phyloP scores from a whole-genome alignment of 257 asterid genomes.

The Solanum chmielewskii region DNA sequence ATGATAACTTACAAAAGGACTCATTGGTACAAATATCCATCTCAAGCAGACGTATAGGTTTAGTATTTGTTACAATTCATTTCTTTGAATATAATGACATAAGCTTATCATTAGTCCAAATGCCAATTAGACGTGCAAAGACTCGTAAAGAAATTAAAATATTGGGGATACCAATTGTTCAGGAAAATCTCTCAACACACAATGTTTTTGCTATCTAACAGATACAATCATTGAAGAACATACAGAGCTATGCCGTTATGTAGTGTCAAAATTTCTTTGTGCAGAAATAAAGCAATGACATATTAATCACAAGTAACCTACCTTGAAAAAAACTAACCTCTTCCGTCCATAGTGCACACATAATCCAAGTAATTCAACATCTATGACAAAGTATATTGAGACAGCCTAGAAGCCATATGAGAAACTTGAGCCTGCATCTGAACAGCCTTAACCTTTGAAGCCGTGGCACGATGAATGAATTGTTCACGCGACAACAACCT shows the following conservation, averaged over 20 bases:
- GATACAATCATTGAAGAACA: background rate
- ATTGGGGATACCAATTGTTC: background rate
- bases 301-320: conserved; percentile 1
- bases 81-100: background rate
- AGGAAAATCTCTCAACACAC: background rate
- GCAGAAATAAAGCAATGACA: background rate
- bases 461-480: conserved; percentile 74
- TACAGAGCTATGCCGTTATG: background rate
- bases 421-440: conserved; percentile 95
- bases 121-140: background rate
- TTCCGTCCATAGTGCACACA: background rate
- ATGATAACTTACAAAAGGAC: background rate
- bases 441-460: conserved; percentile 69
- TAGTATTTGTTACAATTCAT: background rate
- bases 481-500: conserved; percentile 76
- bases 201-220: background rate
- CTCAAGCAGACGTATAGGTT: background rate
- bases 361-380: background rate
- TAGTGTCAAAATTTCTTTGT: background rate
- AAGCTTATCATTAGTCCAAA: background rate
- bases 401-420: conserved; percentile 68
- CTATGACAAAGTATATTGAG: conserved; percentile 35
- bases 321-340: background rate
- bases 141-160: background rate
- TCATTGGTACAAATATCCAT: background rate